Evolutionary conservation across 108 stramenopile species (phyloP).

Genomic region (Skeletonema grethae): DNA sequence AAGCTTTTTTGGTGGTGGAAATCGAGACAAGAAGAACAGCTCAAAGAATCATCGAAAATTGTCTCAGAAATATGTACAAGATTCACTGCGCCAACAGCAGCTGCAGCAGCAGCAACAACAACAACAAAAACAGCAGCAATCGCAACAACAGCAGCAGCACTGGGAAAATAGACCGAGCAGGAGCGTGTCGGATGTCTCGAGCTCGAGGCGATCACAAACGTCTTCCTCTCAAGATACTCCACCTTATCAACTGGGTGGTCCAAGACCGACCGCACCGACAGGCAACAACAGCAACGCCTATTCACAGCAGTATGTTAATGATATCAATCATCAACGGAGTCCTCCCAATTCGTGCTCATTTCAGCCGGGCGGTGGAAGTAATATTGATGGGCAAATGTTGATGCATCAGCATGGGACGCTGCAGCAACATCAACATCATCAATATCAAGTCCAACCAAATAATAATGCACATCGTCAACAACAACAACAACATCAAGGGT

Average conservation of each 20-base stretch:
- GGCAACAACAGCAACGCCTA: neutral
- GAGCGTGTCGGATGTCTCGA: neutral
- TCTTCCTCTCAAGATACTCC: neutral
- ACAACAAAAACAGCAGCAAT: neutral
- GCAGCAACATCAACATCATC: slow-evolving; percentile 12
- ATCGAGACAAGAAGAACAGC: slow-evolving; percentile 30
- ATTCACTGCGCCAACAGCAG: slow-evolving; percentile 13
- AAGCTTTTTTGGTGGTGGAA: slow-evolving; percentile 34
- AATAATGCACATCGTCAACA: slow-evolving; percentile 10
- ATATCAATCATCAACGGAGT: slow-evolving; percentile 1
- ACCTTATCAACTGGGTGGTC: neutral
- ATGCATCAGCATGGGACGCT: neutral
- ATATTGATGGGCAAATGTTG: neutral
- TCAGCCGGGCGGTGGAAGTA: neutral
- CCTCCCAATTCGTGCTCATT: neutral
- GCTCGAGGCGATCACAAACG: neutral
- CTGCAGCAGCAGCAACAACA: neutral
- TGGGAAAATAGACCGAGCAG: neutral
- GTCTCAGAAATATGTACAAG: slow-evolving; percentile 8
- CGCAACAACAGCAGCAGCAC: slow-evolving; percentile 2
- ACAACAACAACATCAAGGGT: slow-evolving; percentile 18
- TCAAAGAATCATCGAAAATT: slow-evolving; percentile 27
- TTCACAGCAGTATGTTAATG: neutral
- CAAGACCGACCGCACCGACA: neutral
- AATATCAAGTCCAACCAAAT: slow-evolving; percentile 11